Base-by-base conservation (phyloP, 495 filamentous ascomycete genomes). In the Chaetomium fimeti region DNA sequence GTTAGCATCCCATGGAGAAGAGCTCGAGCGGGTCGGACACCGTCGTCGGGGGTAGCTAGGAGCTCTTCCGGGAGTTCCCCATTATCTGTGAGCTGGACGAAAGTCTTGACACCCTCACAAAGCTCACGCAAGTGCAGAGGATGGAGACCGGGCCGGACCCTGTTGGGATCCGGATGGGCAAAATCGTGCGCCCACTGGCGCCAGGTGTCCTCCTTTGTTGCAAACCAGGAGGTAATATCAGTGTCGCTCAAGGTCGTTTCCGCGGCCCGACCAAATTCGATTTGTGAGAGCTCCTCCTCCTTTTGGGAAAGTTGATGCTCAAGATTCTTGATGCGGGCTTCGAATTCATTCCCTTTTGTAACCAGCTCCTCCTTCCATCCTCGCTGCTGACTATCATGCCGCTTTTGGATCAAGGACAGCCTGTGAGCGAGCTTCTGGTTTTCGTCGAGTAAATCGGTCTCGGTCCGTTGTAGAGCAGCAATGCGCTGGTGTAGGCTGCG, bases 401-500 rank as follows among this genome's bases (percentile, higher is more conserved):
- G 68, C 15, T 66, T 43, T 12, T 68, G 55, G 0, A 38, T 18
- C 0, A 56, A 24, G 8, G 60, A 5, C 3, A 72, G 15, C 3
- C 61, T 65, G 0, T 59, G 59, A 0, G 38, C 7, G 3, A 71
- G 60, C 0, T 64, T 52, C 3, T 71, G 71, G 40, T 67, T 72
- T 0, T 72, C 66, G 0, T 36, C 40, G 8, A 72, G 24, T 3
- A 72, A 12, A 8, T 68, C 67, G 18, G 51, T 55, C 29, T 72
- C 71, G 3, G 40, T 66, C 1, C 71, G 53, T 29, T 72, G 71
- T 0, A 72, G 59, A 5, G 64, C 71, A 0, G 71, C 43, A 8
- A 72, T 62, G 11, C 71, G 66, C 32, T 72, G 68, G 5, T 71
- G 66, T 3, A 72, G 22, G 36, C 64, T 65, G 29, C 66, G 62